Base-by-base conservation (phyloP, 2,329 filamentous ascomycete genomes). In the Penicillium psychrosexuale region DNA sequence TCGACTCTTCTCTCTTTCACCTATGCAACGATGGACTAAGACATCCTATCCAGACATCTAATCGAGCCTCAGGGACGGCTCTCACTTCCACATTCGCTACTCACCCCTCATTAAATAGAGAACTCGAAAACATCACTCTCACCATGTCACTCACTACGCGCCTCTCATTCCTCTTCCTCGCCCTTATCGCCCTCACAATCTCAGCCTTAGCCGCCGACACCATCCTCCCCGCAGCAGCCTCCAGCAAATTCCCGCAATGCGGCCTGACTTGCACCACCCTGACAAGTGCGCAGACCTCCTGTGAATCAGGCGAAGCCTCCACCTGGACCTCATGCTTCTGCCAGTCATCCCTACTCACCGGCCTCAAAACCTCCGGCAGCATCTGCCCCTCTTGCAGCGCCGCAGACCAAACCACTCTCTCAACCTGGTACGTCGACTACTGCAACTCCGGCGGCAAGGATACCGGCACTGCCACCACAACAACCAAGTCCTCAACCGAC, bases 291-390 rank as follows among this genome's bases (percentile, higher is more conserved):
- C 89, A 91, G 67, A 82, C 81, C 43, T 84, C 79, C 58, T 95
- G 91, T 72, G 37, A 77, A 73, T 3, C 71, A 80, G 5, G 70
- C 74, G 77, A 79, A 45, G 70, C 80, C 38, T 66, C 71, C 19
- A 81, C 78, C 40, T 90, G 88, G 70, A 78, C 84, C 48, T 77
- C 79, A 34, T 95, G 91, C 74, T 91, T 95, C 76, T 96, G 91
- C 75, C 76, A 80, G 63, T 84, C 87, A 47, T 60, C 78, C 12
- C 75, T 80, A 22, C 79, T 94, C 3, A 75, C 79, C 4, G 71
- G 79, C 8, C 84, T 91, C 53, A 81, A 82, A 31, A 75, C 77
- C 11, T 81, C 78, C 5, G 82, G 82, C 5, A 80, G 89, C 13
- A 92, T 90, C 73, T 82, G 84, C 56, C 65, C 74, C 15, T 78